These are phyloP conservation scores for Mucor indicus DNA, from an alignment of 371 early-diverging fungal genomes.

Conservation along the genomic window DNA sequence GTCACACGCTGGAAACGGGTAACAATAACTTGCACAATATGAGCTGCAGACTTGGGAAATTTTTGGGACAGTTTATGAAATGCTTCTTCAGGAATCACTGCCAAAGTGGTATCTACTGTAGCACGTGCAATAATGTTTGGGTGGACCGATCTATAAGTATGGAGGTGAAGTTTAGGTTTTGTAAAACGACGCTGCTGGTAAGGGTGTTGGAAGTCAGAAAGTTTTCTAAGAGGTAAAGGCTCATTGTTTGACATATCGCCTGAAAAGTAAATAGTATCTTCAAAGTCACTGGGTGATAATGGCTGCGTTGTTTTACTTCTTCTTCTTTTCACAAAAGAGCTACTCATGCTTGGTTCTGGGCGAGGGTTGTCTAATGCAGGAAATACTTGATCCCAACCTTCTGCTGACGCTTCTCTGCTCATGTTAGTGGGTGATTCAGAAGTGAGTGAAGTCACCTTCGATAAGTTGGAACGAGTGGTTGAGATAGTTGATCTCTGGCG, in stretches of 20 bases:
- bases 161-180: background rate
- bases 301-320: too few species aligned
- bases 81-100: conserved; percentile 93
- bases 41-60: conserved; percentile 92
- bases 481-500: conserved; percentile 20
- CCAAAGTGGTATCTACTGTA: conserved; percentile 84
- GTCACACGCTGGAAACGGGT: conserved; percentile 96
- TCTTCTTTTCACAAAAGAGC: too few species aligned
- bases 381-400: conserved; percentile 46
- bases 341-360: too few species aligned
- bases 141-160: conserved; percentile 45
- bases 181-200: too few species aligned
- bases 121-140: conserved; percentile 86
- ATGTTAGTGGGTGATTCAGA: conserved; percentile 7
- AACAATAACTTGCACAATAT: conserved; percentile 93
- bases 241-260: too few species aligned
- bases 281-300: too few species aligned
- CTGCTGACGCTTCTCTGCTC: conserved; percentile 26
- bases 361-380: conserved; percentile 29
- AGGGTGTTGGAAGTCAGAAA: background rate
- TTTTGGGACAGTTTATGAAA: conserved; percentile 85
- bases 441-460: conserved; percentile 3
- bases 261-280: too few species aligned
- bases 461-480: conserved; percentile 1
- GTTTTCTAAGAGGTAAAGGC: background rate